phyloP scores from a whole-genome alignment of 1,139 yeast species.

The Arxiozyma heterogenica region DNA sequence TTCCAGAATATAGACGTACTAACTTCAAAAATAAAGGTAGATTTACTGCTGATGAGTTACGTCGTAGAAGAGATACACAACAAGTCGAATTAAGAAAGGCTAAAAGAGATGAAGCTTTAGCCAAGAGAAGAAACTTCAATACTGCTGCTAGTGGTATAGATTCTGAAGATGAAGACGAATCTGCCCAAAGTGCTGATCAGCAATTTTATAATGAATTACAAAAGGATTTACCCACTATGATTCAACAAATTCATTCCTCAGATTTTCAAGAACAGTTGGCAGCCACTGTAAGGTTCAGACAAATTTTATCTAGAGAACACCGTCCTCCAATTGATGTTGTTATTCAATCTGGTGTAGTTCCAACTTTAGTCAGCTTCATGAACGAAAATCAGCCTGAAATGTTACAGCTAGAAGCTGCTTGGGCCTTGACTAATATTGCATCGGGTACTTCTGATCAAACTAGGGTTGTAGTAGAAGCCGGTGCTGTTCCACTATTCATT shows the following conservation, averaged over 20 bases:
- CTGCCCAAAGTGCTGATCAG: slow-evolving; percentile 33
- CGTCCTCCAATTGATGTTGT: slow-evolving; percentile 97
- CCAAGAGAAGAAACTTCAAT: slow-evolving; percentile 80
- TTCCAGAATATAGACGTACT: slow-evolving; percentile 96
- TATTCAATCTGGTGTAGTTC: slow-evolving; percentile 87
- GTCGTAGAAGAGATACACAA: slow-evolving; percentile 96
- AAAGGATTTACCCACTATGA: slow-evolving; percentile 77
- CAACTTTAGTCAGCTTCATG: slow-evolving; percentile 82
- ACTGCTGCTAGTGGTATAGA: slow-evolving; percentile 36
- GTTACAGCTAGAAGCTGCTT: slow-evolving; percentile 95
- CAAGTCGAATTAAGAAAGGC: slow-evolving; percentile 95
- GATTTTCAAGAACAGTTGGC: slow-evolving; percentile 76
- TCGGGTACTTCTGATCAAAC: slow-evolving; percentile 93
- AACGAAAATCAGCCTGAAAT: slow-evolving; percentile 67
- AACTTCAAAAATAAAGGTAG: slow-evolving; percentile 91
- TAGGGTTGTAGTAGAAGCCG: slow-evolving; percentile 78
- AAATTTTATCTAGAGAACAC: slow-evolving; percentile 84
- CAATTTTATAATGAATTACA: slow-evolving; percentile 43
- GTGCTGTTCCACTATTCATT: slow-evolving; percentile 89
- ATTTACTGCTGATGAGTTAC: slow-evolving; percentile 89
- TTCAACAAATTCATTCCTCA: slow-evolving; percentile 66
- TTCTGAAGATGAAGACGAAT: slow-evolving; percentile 38
- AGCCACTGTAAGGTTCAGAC: slow-evolving; percentile 90
- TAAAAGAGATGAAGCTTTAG: slow-evolving; percentile 87
- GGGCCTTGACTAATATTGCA: slow-evolving; percentile 98